phyloP scores from a whole-genome alignment of 441 rosid genomes.

The Croton setiger region DNA sequence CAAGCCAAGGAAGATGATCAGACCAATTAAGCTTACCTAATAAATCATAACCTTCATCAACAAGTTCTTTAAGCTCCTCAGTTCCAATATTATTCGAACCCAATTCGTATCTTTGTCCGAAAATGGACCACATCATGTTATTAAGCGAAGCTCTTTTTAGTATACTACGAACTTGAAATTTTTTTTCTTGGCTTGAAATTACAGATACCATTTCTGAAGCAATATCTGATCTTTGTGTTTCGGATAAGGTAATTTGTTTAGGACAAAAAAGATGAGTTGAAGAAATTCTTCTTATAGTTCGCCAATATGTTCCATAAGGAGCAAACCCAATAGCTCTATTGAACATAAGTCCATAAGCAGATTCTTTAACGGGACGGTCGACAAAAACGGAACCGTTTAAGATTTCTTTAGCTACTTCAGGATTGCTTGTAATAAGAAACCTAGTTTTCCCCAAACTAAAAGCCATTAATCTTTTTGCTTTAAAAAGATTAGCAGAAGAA shows the following conservation, averaged over 20 bases:
- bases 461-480: constrained; percentile 45
- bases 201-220: constrained; percentile 42
- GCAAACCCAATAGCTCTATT: constrained; percentile 56
- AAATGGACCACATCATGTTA: constrained; percentile 60
- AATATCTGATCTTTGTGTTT: constrained; percentile 33
- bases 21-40: constrained; percentile 52
- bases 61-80: constrained; percentile 34
- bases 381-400: constrained; percentile 45
- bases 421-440: constrained; percentile 33
- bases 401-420: constrained; percentile 47
- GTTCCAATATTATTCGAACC: constrained; percentile 24
- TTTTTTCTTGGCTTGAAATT: constrained; percentile 24
- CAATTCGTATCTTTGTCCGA: constrained; percentile 41
- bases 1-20: constrained; percentile 59
- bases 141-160: constrained; percentile 52
- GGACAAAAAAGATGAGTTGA: constrained; percentile 48
- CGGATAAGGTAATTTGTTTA: constrained; percentile 34
- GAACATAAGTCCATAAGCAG: constrained; percentile 49
- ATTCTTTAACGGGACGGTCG: constrained; percentile 49
- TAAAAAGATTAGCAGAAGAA: constrained; percentile 22
- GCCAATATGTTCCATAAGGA: constrained; percentile 50
- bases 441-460: constrained; percentile 47
- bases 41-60: constrained; percentile 54
- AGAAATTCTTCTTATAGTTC: constrained; percentile 40
- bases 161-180: constrained; percentile 28